phyloP scores from a whole-genome alignment of 2,329 filamentous ascomycete species.

The Trichophyton verrucosum region DNA sequence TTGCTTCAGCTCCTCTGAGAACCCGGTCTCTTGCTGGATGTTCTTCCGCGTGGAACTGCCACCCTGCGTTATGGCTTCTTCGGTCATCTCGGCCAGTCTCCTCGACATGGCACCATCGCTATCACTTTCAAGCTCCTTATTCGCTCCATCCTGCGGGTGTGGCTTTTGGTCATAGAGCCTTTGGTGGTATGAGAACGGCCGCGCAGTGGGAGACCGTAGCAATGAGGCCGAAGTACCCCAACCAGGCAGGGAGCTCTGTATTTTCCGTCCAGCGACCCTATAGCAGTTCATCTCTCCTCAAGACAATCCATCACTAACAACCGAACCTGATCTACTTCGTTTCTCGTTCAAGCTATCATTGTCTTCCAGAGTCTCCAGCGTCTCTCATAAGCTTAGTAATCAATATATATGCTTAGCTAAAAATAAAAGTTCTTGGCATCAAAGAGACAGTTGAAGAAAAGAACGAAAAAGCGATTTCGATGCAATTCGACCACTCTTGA shows the following conservation, averaged over 20 bases:
- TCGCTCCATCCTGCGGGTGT: background rate
- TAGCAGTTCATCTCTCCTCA: background rate
- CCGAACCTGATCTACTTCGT: background rate
- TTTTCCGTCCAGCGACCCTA: background rate
- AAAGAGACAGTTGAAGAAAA: background rate
- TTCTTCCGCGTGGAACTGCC: conserved; percentile 44
- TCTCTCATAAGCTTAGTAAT: background rate
- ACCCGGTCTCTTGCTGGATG: conserved; percentile 48
- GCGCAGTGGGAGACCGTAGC: no score
- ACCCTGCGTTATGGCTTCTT: conserved; percentile 44
- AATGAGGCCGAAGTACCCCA: background rate
- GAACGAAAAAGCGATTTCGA: background rate
- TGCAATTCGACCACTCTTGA: background rate
- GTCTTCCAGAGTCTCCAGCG: background rate
- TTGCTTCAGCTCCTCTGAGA: conserved; percentile 48
- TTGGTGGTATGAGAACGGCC: background rate
- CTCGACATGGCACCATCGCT: conserved; percentile 43
- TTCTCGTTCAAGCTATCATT: background rate
- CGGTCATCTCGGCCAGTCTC: conserved; percentile 47
- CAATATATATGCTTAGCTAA: background rate
- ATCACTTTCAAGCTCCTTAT: background rate
- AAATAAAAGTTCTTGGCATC: background rate
- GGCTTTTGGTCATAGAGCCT: background rate
- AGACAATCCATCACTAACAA: background rate
- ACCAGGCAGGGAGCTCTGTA: background rate